phyloP scores from a whole-genome alignment of 192 early-diverging fungal genomes.

The Paraglomus occultum region DNA sequence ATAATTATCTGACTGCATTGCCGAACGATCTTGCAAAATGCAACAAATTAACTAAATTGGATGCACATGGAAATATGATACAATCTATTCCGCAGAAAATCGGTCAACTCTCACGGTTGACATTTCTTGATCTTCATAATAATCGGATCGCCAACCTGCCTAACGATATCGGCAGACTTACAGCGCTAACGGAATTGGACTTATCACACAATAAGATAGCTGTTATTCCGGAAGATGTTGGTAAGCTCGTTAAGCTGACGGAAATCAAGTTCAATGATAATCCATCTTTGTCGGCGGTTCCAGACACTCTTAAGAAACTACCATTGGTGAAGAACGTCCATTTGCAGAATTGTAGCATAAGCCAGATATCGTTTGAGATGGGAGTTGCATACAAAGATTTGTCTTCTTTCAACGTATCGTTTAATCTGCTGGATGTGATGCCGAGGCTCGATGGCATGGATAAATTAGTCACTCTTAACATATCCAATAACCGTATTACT shows the following conservation, averaged over 20 bases:
- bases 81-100: constrained; percentile 47
- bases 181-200: constrained; percentile 46
- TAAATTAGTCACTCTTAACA: constrained; percentile 39
- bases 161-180: constrained; percentile 42
- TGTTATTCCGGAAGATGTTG: constrained; percentile 45
- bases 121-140: constrained; percentile 48
- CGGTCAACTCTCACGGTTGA: constrained; percentile 39
- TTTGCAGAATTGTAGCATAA: constrained; percentile 42
- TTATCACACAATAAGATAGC: constrained; percentile 49
- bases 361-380: constrained; percentile 39
- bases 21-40: constrained; percentile 39
- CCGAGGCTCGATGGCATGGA: constrained; percentile 40
- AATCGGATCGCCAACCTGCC: constrained; percentile 46
- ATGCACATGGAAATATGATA: constrained; percentile 48
- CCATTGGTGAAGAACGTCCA: constrained; percentile 34
- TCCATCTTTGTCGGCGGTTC: constrained; percentile 35
- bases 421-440: constrained; percentile 41
- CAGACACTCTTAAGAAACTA: constrained; percentile 35
- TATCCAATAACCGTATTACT: constrained; percentile 39
- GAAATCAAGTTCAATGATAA: constrained; percentile 47
- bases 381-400: constrained; percentile 39
- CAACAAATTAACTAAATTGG: constrained; percentile 40
- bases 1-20: constrained; percentile 44
- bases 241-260: constrained; percentile 39
- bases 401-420: constrained; percentile 37